Evolutionary conservation across 306 rosid genomes (phyloP).

Genomic region (Phaseolus lunatus): DNA sequence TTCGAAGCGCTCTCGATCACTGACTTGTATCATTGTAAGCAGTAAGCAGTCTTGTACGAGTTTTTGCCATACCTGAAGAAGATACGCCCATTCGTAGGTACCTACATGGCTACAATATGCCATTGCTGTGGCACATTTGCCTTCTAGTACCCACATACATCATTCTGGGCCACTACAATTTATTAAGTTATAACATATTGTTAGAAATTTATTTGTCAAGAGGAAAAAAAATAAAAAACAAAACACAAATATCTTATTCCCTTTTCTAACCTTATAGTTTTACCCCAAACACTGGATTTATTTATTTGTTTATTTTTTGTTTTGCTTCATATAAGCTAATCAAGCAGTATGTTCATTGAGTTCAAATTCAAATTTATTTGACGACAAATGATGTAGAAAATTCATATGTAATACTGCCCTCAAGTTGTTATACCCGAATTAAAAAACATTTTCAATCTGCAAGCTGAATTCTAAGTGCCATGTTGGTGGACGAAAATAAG

Average conservation of each 20-base stretch:
- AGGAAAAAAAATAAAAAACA: neutral
- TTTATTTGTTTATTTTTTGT: neutral
- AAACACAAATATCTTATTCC: neutral
- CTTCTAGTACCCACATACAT: constrained; percentile 23
- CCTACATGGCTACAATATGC: constrained; percentile 28
- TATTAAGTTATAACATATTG: constrained; percentile 40
- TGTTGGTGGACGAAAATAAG: neutral
- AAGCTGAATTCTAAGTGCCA: neutral
- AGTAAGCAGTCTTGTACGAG: constrained; percentile 27
- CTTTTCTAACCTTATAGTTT: constrained; percentile 42
- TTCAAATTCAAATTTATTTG: constrained; percentile 21
- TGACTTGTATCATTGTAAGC: constrained; percentile 44
- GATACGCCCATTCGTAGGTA: neutral
- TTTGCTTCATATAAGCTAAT: neutral
- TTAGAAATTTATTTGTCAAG: constrained; percentile 32
- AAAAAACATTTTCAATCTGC: neutral
- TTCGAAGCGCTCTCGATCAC: constrained; percentile 69
- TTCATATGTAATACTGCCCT: neutral
- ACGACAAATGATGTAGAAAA: neutral
- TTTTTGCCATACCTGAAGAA: constrained; percentile 24
- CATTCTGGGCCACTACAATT: constrained; percentile 42
- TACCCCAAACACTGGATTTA: neutral
- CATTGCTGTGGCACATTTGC: constrained; percentile 3
- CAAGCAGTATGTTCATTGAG: constrained; percentile 1
- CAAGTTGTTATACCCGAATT: neutral